Evolutionary conservation across 1,284 basidiomycete species (phyloP).

Genomic region (Ceratobasidium sp.): DNA sequence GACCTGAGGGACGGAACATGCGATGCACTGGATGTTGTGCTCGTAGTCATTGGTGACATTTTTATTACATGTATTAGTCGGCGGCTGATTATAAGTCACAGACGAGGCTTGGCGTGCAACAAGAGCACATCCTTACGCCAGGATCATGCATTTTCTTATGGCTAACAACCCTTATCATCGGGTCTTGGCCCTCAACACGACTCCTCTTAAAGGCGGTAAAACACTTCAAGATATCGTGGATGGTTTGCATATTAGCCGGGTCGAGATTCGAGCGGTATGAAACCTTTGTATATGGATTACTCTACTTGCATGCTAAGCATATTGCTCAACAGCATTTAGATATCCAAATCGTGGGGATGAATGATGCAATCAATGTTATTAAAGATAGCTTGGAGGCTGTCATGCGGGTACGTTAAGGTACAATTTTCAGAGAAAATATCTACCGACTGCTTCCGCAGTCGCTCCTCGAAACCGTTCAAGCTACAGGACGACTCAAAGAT

Average conservation of each 20-base stretch:
- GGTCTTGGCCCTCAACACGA: slow-evolving; percentile 94
- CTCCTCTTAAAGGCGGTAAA: slow-evolving; percentile 89
- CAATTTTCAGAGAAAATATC: not conserved
- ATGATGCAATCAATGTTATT: slow-evolving; percentile 45
- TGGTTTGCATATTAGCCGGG: slow-evolving; percentile 94
- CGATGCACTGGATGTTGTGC: slow-evolving; percentile 83
- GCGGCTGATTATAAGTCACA: not conserved
- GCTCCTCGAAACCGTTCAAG: slow-evolving; percentile 55
- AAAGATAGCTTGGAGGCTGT: slow-evolving; percentile 69
- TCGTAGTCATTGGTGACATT: slow-evolving; percentile 81
- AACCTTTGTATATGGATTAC: not conserved
- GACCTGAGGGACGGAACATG: slow-evolving; percentile 84
- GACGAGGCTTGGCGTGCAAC: slow-evolving; percentile 97
- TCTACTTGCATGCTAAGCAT: not conserved
- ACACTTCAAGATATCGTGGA: slow-evolving; percentile 96
- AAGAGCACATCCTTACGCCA: slow-evolving; percentile 93
- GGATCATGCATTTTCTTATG: slow-evolving; percentile 91
- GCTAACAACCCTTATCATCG: slow-evolving; percentile 95
- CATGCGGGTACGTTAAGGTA: slow-evolving; percentile 74
- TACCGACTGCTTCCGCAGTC: slow-evolving; percentile 46
- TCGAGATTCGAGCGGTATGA: slow-evolving; percentile 93
- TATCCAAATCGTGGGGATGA: slow-evolving; percentile 39
- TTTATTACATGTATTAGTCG: not conserved
- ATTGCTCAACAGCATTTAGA: slow-evolving; percentile 22
- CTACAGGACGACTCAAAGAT: slow-evolving; percentile 29